Evolutionary conservation across 2,329 filamentous ascomycete species (phyloP).

Genomic region (Stylonectria norvegica): DNA sequence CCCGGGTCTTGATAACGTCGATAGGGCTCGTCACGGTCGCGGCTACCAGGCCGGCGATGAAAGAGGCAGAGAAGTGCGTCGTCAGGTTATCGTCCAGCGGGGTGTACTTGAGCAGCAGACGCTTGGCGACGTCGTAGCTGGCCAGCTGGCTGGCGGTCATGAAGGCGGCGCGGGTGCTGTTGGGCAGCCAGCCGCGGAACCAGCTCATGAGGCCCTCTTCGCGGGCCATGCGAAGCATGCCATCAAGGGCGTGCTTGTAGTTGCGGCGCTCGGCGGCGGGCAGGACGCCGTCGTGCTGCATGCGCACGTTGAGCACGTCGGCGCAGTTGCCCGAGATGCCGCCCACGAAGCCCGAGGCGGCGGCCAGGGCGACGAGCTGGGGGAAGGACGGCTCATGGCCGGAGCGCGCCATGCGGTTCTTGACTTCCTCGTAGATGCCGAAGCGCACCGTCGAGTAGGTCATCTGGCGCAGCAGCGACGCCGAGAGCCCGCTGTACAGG

Average conservation of each 20-base stretch:
- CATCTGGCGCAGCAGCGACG: conserved; percentile 86
- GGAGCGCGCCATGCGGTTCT: conserved; percentile 55
- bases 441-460: conserved; percentile 97
- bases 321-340: conserved; percentile 90
- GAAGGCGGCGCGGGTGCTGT: conserved; percentile 74
- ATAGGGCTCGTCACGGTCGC: conserved; percentile 82
- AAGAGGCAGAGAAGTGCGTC: conserved; percentile 74
- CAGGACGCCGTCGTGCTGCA: conserved; percentile 89
- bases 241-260: conserved; percentile 86
- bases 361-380: conserved; percentile 78
- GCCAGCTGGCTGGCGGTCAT: conserved; percentile 86
- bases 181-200: conserved; percentile 84
- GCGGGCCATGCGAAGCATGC: conserved; percentile 79
- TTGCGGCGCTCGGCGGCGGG: conserved; percentile 72
- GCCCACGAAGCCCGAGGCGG: conserved; percentile 79
- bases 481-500: conserved; percentile 88
- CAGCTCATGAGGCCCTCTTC: conserved; percentile 74
- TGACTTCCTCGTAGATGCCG: conserved; percentile 92
- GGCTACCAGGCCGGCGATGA: conserved; percentile 77
- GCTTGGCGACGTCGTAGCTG: conserved; percentile 81
- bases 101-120: conserved; percentile 61
- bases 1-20: conserved; percentile 83
- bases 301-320: conserved; percentile 95
- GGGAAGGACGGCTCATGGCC: conserved; percentile 62
- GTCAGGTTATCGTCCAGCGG: conserved; percentile 66